Evolutionary conservation across 495 filamentous ascomycete genomes (phyloP).

Genomic region (Talaromyces adpressus): DNA sequence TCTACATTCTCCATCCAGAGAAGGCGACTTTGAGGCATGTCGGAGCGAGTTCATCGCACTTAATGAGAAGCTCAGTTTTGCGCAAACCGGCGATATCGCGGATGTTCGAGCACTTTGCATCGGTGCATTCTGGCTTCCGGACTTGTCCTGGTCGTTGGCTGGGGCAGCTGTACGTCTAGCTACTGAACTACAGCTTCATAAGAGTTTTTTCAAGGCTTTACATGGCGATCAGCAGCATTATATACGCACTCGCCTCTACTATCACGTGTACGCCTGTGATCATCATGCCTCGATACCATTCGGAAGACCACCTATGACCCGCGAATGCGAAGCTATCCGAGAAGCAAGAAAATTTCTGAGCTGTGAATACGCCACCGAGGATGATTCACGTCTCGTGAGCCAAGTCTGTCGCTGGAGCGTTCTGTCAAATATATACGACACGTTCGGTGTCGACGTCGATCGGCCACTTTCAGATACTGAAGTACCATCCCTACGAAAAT

Average conservation of each 20-base stretch:
- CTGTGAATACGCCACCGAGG: constrained; percentile 6
- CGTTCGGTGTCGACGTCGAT: constrained; percentile 21
- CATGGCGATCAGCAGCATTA: not conserved
- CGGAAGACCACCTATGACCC: constrained; percentile 4
- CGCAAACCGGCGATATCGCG: constrained; percentile 1
- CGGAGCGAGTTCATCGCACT: constrained; percentile 2
- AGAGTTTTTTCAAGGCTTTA: not conserved
- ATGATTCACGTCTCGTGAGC: constrained; percentile 16
- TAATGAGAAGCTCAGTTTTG: not conserved
- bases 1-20: not conserved
- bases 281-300: not conserved
- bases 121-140: constrained; percentile 12
- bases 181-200: constrained; percentile 13
- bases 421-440: constrained; percentile 16
- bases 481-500: constrained; percentile 6
- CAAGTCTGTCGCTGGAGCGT: constrained; percentile 21
- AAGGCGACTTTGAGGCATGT: not conserved
- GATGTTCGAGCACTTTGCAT: constrained; percentile 12
- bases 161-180: constrained; percentile 11
- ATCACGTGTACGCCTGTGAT: not conserved
- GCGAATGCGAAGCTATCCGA: constrained; percentile 9
- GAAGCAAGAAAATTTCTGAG: constrained; percentile 1
- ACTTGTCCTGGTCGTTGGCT: constrained; percentile 8
- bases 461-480: constrained; percentile 8
- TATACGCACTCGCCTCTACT: not conserved